Evolutionary conservation across 2,329 filamentous ascomycete genomes (phyloP).

Genomic region (Hypoxylon sp.): DNA sequence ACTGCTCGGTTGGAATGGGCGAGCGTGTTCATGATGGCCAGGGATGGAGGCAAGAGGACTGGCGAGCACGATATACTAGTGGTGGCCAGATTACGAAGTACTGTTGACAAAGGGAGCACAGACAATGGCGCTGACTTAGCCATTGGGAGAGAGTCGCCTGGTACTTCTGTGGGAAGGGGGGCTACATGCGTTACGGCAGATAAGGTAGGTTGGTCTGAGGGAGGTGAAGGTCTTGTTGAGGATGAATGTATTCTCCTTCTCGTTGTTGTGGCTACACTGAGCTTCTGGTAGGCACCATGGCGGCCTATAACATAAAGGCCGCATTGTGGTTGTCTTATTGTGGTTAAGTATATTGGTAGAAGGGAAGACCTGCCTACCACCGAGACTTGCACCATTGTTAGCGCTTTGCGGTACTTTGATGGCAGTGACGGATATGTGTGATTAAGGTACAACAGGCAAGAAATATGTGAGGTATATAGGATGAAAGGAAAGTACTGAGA

Average conservation of each 20-base stretch:
- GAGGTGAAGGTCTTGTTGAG: conserved; percentile 44
- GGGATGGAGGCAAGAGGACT: conserved; percentile 77
- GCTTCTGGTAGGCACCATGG: conserved; percentile 37
- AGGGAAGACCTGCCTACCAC: conserved; percentile 47
- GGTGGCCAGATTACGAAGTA: conserved; percentile 79
- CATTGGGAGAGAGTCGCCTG: conserved; percentile 38
- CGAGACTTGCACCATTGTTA: conserved; percentile 48
- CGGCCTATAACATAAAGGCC: conserved; percentile 44
- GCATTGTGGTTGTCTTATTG: conserved; percentile 41
- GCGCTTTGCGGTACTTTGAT: conserved; percentile 20
- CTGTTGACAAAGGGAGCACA: conserved; percentile 74
- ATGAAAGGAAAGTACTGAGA: conserved; percentile 12
- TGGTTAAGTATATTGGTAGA: conserved; percentile 41
- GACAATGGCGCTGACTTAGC: conserved; percentile 65
- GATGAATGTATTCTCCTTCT: conserved; percentile 51
- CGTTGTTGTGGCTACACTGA: conserved; percentile 36
- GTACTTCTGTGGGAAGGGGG: conserved; percentile 40
- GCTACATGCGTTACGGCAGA: conserved; percentile 38
- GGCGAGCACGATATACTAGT: conserved; percentile 79
- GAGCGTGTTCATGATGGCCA: conserved; percentile 76
- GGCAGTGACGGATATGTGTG: conserved; percentile 1
- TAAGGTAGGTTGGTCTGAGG: conserved; percentile 39
- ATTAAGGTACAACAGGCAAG: conserved; percentile 18
- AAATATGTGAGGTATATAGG: conserved; percentile 11
- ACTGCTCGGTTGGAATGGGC: conserved; percentile 77